Evolutionary conservation across 2,329 filamentous ascomycete species (phyloP), one percentile per base, ranked within the genome.

Genomic region (Chrysoporthe austroafricana): DNA sequence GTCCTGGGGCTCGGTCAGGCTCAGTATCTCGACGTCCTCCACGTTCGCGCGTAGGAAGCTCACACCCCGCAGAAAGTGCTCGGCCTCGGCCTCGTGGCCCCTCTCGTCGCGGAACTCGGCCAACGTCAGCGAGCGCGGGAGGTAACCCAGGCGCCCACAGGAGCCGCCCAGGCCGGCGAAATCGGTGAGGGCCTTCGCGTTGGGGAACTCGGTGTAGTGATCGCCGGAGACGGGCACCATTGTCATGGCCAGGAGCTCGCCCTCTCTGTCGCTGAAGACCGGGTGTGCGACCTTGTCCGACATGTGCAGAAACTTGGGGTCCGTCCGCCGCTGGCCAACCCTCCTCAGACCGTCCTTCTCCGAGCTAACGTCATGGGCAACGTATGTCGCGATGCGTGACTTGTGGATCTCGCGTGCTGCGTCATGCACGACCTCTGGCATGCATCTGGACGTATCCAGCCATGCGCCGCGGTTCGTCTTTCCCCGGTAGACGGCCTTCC

Each of bases 1-100:
- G 2, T 64, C 11, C 1, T 3, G 11, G 11, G 63, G 62, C 16
- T 69, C 69, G 39, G 73, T 73, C 3, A 82, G 75, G 14, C 76
- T 77, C 39, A 81, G 72, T 43, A 88, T 75, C 73, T 86, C 85
- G 36, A 86, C 70, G 43, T 84, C 83, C 60, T 80, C 79, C 67
- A 81, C 78, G 69, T 82, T 84, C 11, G 82, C 81, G n/a, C 85
- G 82, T 34, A 88, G 72, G 42, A 87, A 75, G 62, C 69, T 66
- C 9, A 70, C 58, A 4, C 65, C 61, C 21, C 50, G 60, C 42
- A 70, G 14, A 26, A 66, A 39, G n/a, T 68, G 57, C 34, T 54
- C 58, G 11, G 34, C 61, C 5, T 46, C 42, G 42, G 44, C 48
- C 26, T 57, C 56, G 34, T 39, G 32, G 48, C 52, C 64, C 2